Evolutionary conservation across 352 stramenopile species (phyloP), one percentile per base, ranked within the genome.

Genomic region (Lagenidium sp.): DNA sequence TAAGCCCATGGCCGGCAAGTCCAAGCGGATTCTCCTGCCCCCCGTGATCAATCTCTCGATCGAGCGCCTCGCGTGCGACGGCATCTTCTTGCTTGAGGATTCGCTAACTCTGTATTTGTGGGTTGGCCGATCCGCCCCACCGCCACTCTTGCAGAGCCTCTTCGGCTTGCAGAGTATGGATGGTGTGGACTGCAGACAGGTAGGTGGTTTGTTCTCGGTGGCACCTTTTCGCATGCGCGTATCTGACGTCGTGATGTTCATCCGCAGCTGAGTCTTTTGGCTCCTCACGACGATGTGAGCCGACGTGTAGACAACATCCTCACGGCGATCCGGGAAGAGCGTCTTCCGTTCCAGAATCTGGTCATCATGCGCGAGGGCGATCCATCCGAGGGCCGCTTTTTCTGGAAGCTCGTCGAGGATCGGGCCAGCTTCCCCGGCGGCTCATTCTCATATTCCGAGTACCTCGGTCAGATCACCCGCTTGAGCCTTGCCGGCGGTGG

Each of bases 371-470:
- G 92, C 44, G 95, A 99, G 57, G 94, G 91, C 31, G 93, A 98
- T 63, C 74, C 75, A 24, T 71, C 77, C 18, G 95, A 99, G 63
- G 80, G 80, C 44, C 85, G 91, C 28, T 98, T 98, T 69, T 99
- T 94, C 63, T 90, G 91, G 90, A 94, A 98, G 55, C 78, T 99
- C 36, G 88, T 99, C 35, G 97, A 99, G 75, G 97, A 99, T 70
- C 82, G 95, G 44, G 95, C 96, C 40, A 97, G 86, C 39, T 99
- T 99, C 76, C 79, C 81, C 26, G 96, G 96, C 22, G 96, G 96
- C 22, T 97, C 93, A 26, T 98, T 96, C 62, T 98, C 90, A 44
- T 99, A 99, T 70, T 77, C 85, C 32, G 96, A 99, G 68, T 99
- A 97, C 67, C 83, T 99, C 58, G 75, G 75, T 21, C 72, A 92